phyloP scores from a whole-genome alignment of 352 stramenopile genomes.

The Aphanomyces astaci region DNA sequence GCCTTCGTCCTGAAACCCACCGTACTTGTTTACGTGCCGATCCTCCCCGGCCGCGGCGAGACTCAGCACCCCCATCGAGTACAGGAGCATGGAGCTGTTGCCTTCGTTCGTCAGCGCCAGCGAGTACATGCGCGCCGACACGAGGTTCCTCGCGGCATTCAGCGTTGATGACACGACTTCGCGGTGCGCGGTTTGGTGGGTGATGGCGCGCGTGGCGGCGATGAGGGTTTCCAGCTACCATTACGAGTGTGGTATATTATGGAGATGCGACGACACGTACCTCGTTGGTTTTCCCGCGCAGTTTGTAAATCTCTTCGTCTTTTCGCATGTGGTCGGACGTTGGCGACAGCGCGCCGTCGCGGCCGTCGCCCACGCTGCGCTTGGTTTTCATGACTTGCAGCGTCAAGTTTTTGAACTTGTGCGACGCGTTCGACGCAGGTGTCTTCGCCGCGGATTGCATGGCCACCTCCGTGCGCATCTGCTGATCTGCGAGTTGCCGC shows the following conservation, averaged over 20 bases:
- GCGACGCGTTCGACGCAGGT: not conserved
- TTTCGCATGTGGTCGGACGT: not conserved
- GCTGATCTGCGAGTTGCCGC: conserved; percentile 18
- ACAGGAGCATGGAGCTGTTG: conserved; percentile 49
- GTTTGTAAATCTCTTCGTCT: conserved; percentile 22
- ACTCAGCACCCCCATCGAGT: conserved; percentile 47
- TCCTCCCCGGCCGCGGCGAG: conserved; percentile 31
- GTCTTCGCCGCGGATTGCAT: not conserved
- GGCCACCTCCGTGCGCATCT: conserved; percentile 4
- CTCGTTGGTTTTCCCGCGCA: conserved; percentile 17
- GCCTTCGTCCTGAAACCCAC: conserved; percentile 35
- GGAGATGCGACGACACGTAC: not conserved
- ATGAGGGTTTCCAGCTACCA: conserved; percentile 50
- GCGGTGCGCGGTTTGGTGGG: conserved; percentile 41
- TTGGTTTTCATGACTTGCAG: conserved; percentile 19
- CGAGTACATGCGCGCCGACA: conserved; percentile 50
- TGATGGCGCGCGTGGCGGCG: conserved; percentile 52
- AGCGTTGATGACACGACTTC: conserved; percentile 52
- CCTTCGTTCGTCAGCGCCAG: conserved; percentile 55
- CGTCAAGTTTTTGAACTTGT: conserved; percentile 19
- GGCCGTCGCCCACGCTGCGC: not conserved
- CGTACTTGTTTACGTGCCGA: conserved; percentile 32
- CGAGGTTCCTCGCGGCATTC: conserved; percentile 38
- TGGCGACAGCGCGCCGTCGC: not conserved
- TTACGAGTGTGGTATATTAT: not conserved